phyloP scores from a whole-genome alignment of 2,329 filamentous ascomycete genomes.

The Davidsoniella neocaledoniae region DNA sequence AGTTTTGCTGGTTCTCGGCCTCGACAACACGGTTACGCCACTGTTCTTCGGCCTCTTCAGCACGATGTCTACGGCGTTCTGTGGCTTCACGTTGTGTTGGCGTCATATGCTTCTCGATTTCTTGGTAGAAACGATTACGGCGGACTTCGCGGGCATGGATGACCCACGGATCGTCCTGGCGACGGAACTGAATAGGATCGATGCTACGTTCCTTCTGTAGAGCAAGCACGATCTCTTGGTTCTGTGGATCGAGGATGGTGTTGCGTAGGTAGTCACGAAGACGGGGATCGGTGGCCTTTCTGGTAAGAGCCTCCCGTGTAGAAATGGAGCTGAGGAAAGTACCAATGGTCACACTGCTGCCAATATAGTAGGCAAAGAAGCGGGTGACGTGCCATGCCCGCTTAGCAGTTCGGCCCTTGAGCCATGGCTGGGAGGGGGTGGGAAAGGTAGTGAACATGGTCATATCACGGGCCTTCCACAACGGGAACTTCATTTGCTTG shows the following conservation, averaged over 20 bases:
- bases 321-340: conserved; percentile 20
- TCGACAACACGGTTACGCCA: conserved; percentile 7
- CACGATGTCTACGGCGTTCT: conserved; percentile 3
- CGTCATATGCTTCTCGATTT: conserved; percentile 7
- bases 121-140: conserved; percentile 11
- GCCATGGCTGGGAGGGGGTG: conserved; percentile 13
- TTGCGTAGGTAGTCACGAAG: conserved; percentile 16
- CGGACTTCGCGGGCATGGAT: conserved; percentile 10
- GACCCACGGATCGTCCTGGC: conserved; percentile 12
- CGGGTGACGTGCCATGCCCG: conserved; percentile 23
- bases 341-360: conserved; percentile 16
- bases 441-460: conserved; percentile 18
- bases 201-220: conserved; percentile 12
- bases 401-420: conserved; percentile 17
- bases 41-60: conserved; percentile 7
- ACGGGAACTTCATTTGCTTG: conserved; percentile 24
- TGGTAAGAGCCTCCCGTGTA: conserved; percentile 15
- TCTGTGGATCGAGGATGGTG: conserved; percentile 13
- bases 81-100: conserved; percentile 9
- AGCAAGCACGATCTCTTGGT: conserved; percentile 11
- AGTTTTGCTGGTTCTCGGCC: not conserved
- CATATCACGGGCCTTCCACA: conserved; percentile 21
- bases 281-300: conserved; percentile 18
- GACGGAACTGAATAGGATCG: conserved; percentile 10
- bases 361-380: conserved; percentile 20